Evolutionary conservation across 306 rosid species (phyloP).

Genomic region (Gleditsia sinensis): DNA sequence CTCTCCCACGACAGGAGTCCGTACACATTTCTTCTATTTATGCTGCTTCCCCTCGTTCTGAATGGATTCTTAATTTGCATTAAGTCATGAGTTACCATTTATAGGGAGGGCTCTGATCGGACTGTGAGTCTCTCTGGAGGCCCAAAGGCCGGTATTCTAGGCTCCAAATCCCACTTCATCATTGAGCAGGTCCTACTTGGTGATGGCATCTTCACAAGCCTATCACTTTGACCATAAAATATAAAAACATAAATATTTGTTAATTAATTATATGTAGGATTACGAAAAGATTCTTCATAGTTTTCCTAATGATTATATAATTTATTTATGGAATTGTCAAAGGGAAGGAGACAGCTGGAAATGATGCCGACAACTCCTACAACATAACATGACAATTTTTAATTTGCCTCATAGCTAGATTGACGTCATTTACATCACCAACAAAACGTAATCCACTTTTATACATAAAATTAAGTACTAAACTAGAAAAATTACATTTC

Average conservation of each 20-base stretch:
- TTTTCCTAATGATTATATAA: slow-evolving; percentile 13
- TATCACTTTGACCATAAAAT: not conserved
- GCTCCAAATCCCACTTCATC: not conserved
- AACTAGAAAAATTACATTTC: no score
- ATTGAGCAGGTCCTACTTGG: slow-evolving; percentile 5
- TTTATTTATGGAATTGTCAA: slow-evolving; percentile 8
- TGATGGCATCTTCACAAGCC: not conserved
- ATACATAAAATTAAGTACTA: no score
- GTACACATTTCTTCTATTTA: slow-evolving; percentile 27
- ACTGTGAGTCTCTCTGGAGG: not conserved
- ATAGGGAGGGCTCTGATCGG: not conserved
- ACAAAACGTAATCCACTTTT: no score
- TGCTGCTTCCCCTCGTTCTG: no score
- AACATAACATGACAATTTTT: no score
- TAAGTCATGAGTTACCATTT: not conserved
- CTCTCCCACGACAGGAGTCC: slow-evolving; percentile 52
- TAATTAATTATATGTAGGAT: not conserved
- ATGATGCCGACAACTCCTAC: not conserved
- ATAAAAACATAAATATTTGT: not conserved
- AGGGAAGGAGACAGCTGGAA: not conserved
- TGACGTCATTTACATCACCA: no score
- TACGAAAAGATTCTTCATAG: not conserved
- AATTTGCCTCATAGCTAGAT: no score
- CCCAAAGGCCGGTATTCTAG: not conserved
- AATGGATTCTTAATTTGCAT: not conserved